phyloP scores from a whole-genome alignment of 2,329 filamentous ascomycete species.

The Botrytis porri region DNA sequence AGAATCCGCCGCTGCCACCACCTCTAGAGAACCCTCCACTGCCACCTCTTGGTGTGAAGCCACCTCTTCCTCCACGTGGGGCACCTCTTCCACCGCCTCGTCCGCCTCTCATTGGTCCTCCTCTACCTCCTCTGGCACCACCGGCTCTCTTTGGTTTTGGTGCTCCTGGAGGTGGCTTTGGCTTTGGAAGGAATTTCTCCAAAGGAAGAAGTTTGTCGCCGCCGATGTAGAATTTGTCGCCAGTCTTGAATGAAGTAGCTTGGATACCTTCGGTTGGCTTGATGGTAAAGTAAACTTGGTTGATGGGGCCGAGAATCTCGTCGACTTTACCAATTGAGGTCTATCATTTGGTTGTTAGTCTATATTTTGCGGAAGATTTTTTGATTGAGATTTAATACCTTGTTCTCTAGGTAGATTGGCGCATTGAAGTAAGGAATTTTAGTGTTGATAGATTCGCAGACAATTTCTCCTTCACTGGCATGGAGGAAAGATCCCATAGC shows the following conservation, averaged over 20 bases:
- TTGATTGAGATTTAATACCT: slow-evolving; percentile 49
- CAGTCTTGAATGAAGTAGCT: slow-evolving; percentile 88
- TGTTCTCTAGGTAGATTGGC: slow-evolving; percentile 98
- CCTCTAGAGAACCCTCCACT: slow-evolving; percentile 41
- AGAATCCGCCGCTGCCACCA: slow-evolving; percentile 37
- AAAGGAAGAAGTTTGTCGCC: slow-evolving; percentile 91
- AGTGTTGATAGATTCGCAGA: slow-evolving; percentile 90
- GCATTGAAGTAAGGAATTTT: slow-evolving; percentile 99
- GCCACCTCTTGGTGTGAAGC: slow-evolving; percentile 46
- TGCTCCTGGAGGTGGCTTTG: slow-evolving; percentile 69
- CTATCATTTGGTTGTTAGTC: slow-evolving; percentile 41
- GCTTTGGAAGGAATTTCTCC: slow-evolving; percentile 95
- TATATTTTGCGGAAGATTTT: no score
- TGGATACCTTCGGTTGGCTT: slow-evolving; percentile 97
- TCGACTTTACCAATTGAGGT: slow-evolving; percentile 94
- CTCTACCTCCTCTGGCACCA: slow-evolving; percentile 52
- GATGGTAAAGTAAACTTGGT: slow-evolving; percentile 97
- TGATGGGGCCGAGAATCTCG: slow-evolving; percentile 95
- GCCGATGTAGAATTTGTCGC: slow-evolving; percentile 96
- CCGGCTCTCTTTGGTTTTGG: slow-evolving; percentile 68
- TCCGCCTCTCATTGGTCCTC: slow-evolving; percentile 44
- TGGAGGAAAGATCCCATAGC: slow-evolving; percentile 96
- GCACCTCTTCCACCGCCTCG: slow-evolving; percentile 48
- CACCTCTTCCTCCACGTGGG: slow-evolving; percentile 47
- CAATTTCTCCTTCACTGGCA: slow-evolving; percentile 94